Conservation (phyloP, 2,329 filamentous ascomycete species). For the Cadophora gregata region DNA sequence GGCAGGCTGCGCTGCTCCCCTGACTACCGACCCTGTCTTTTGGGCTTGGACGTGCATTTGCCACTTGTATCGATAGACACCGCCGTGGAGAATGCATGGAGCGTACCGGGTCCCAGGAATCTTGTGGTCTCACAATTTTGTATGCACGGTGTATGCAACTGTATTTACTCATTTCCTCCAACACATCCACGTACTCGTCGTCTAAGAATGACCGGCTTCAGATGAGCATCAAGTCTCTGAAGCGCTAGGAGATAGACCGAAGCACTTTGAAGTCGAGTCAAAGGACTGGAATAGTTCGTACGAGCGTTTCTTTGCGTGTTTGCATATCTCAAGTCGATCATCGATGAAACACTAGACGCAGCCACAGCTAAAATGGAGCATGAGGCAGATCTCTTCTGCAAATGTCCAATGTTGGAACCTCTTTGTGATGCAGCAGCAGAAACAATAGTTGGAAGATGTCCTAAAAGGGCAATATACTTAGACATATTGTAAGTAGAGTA, state of each 20-base stretch:
- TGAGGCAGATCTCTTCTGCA: neutral
- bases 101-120: neutral
- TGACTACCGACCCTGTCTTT: too few relatives aligned
- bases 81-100: neutral
- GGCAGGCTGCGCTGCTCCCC: neutral
- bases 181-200: too few relatives aligned
- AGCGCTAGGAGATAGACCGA: neutral
- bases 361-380: neutral
- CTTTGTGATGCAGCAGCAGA: too few relatives aligned
- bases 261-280: neutral
- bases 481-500: neutral
- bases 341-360: neutral
- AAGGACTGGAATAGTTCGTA: neutral
- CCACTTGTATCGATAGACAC: neutral
- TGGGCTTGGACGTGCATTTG: neutral
- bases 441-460: neutral
- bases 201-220: neutral
- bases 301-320: too few relatives aligned
- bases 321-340: conserved; percentile 3
- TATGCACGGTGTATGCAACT: neutral
- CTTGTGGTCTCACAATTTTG: neutral
- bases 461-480: neutral
- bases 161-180: too few relatives aligned
- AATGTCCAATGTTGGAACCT: neutral
- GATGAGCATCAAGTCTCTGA: neutral